Base-by-base conservation (phyloP, 2,329 filamentous ascomycete species). In the Elsinoe batatas region DNA sequence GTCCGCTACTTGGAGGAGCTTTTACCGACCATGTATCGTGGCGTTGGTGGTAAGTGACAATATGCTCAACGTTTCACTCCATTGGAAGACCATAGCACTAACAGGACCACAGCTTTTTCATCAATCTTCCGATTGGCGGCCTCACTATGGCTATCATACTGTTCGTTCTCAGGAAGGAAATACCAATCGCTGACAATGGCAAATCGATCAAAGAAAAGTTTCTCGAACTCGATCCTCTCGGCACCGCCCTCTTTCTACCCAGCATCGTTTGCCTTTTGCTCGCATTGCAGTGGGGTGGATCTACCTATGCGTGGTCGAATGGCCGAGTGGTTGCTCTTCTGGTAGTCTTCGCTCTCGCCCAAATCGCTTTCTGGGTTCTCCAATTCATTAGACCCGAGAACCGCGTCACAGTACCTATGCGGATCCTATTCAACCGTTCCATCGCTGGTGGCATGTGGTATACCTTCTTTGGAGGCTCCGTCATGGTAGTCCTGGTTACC, bases 101-200 rank as follows among this genome's bases (percentile, higher is more conserved):
- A n/a, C n/a, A n/a, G n/a, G n/a, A n/a, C n/a, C n/a, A n/a, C n/a
- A n/a, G 35, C 10, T 38, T 76, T 65, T 76, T 73, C 57, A 77
- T 79, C 63, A 79, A 80, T 60, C 65, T 80, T 1, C 78, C 77
- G 0, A 71, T 80, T 33, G 75, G 75, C 12, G 72, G 68, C 2
- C 59, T 76, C 13, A 75, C 74, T 0, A 33, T 66, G 50, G 32
- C 33, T 17, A 56, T 56, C 36, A 54, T 58, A 13, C 43, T 60
- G 2, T 56, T 58, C 37, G 53, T 57, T 30, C 43, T 54, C 13
- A 32, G 47, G 15, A 12, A 53, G 1, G 53, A 53, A n/a, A 47
- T 43, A 7, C 58, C 57, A 20, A 53, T 55, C 12, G 35, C 54
- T 7, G 26, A 33, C 11, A 40, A 18, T 11, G 49, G 47, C 15